Conservation (phyloP, 1,284 basidiomycete genomes). For the Cutaneotrichosporon cavernicola region DNA sequence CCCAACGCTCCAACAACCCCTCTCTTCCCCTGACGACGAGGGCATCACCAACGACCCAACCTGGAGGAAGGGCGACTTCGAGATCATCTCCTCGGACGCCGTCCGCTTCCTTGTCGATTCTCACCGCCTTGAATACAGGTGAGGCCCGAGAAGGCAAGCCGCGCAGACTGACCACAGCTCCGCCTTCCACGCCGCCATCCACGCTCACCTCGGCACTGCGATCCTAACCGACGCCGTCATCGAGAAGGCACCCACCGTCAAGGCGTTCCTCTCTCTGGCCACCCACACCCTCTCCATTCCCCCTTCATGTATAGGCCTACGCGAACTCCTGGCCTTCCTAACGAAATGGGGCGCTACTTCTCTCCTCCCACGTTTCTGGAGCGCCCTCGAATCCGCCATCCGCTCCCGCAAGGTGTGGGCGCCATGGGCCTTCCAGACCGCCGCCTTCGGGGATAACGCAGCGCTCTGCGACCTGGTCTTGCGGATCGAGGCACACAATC, state of each 20-base stretch:
- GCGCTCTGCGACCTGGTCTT: neutral
- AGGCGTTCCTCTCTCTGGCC: neutral
- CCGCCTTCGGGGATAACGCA: neutral
- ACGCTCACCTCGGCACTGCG: neutral
- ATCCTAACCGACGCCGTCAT: neutral
- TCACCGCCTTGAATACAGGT: neutral
- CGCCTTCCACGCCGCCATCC: neutral
- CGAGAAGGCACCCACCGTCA: neutral
- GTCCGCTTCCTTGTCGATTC: neutral
- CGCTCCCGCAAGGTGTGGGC: neutral
- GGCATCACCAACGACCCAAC: neutral
- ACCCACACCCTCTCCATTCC: neutral
- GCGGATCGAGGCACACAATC: neutral
- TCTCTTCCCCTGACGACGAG: neutral
- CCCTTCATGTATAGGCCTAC: neutral
- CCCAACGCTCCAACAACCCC: neutral
- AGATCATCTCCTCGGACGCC: neutral
- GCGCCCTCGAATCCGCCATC: neutral
- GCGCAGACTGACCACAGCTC: neutral
- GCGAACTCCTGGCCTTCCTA: neutral
- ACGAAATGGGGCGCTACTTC: neutral
- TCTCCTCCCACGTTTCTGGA: neutral
- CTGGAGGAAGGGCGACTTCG: neutral
- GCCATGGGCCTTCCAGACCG: neutral
- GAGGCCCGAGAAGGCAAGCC: neutral